Conservation (phyloP, 2,329 filamentous ascomycete genomes). For the Fusarium caatingaense region DNA sequence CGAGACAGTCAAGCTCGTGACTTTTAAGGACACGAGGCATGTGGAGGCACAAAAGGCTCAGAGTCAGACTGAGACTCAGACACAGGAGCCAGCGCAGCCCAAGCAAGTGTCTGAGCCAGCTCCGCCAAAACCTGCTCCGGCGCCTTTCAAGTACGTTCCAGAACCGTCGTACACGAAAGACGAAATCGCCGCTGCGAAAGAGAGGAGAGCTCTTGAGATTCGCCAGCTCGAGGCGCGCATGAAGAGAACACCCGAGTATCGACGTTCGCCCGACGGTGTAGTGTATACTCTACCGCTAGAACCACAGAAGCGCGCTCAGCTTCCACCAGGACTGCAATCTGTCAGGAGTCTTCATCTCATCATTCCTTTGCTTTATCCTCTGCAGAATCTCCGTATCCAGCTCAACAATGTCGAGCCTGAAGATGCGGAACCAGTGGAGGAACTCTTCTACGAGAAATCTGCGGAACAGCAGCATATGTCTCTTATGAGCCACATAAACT, state of each 20-base stretch:
- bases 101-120: constrained; percentile 21
- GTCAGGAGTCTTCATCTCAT: constrained; percentile 74
- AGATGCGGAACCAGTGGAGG: constrained; percentile 72
- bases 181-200: constrained; percentile 71
- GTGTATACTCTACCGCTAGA: constrained; percentile 78
- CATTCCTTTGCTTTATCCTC: constrained; percentile 77
- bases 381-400: constrained; percentile 74
- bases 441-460: constrained; percentile 71
- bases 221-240: constrained; percentile 81
- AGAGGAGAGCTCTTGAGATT: constrained; percentile 72
- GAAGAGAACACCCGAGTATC: constrained; percentile 73
- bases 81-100: constrained; percentile 8
- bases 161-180: constrained; percentile 66
- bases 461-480: constrained; percentile 68
- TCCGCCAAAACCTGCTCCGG: constrained; percentile 31
- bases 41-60: constrained; percentile 46
- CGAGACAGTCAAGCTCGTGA: constrained; percentile 77
- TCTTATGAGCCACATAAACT: constrained; percentile 80
- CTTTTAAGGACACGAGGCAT: constrained; percentile 68
- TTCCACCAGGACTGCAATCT: constrained; percentile 70
- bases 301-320: constrained; percentile 67
- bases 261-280: constrained; percentile 75
- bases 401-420: constrained; percentile 71
- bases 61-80: constrained; percentile 2
- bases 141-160: constrained; percentile 51